Evolutionary conservation across 169 alveolate genomes (phyloP).

Genomic region (Cryptosporidium xiaoi): DNA sequence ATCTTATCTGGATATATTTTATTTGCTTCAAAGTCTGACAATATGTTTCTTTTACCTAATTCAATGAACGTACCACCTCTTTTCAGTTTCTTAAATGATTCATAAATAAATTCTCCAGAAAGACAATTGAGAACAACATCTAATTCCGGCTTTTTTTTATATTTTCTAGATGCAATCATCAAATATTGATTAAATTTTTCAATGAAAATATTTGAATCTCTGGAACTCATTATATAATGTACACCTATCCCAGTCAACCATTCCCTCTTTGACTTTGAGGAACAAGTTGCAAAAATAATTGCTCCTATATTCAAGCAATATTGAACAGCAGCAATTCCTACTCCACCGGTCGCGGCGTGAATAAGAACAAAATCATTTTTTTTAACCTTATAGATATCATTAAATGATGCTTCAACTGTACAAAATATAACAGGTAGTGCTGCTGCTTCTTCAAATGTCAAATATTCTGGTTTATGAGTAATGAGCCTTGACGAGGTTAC

Average conservation of each 20-base stretch:
- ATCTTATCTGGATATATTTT: constrained; percentile 7
- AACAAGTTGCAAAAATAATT: constrained; percentile 71
- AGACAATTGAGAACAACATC: constrained; percentile 76
- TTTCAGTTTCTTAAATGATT: constrained; percentile 49
- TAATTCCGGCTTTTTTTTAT: constrained; percentile 16
- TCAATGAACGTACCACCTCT: constrained; percentile 74
- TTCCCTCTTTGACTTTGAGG: constrained; percentile 38
- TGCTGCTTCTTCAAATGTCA: constrained; percentile 77
- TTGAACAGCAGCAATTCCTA: constrained; percentile 75
- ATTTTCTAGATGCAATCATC: constrained; percentile 43
- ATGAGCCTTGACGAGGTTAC: constrained; percentile 62
- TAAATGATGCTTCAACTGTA: constrained; percentile 73
- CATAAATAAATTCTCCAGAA: constrained; percentile 71
- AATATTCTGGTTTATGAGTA: constrained; percentile 20
- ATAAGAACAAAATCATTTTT: constrained; percentile 74
- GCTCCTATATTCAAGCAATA: constrained; percentile 75
- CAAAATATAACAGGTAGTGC: constrained; percentile 75
- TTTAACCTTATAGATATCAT: constrained; percentile 80
- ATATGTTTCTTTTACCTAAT: constrained; percentile 52
- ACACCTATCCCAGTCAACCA: constrained; percentile 74
- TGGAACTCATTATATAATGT: constrained; percentile 63
- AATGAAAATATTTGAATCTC: constrained; percentile 43
- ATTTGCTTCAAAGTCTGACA: neutral
- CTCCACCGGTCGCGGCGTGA: constrained; percentile 79
- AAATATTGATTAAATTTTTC: constrained; percentile 15